A percentile compares a stretch with the other conserved stretches of the same genome.
These are phyloP conservation scores for Neofusicoccum umdonicola DNA, from an alignment of 2,329 filamentous ascomycete genomes.

Conservation along the genomic window DNA sequence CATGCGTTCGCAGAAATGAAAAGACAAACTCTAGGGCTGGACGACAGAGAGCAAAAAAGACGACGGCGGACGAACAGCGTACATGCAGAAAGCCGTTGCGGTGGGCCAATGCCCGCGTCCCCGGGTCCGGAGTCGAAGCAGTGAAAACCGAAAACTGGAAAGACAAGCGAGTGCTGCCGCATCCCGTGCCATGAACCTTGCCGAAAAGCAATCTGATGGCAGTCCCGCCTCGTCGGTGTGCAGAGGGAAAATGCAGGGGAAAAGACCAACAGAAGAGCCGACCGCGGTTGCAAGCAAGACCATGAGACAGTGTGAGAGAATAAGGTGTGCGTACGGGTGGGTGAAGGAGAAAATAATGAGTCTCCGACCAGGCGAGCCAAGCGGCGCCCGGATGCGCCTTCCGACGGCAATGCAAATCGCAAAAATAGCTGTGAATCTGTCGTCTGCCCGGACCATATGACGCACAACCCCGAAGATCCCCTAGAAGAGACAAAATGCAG, in stretches of 20 bases:
- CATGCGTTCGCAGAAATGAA: conserved; percentile 7
- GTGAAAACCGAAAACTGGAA: conserved; percentile 12
- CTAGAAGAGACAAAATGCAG: conserved; percentile 15
- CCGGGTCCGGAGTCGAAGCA: conserved; percentile 5
- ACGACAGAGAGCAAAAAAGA: neutral
- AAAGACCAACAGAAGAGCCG: neutral
- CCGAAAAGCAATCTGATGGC: conserved; percentile 6
- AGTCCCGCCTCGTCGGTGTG: neutral
- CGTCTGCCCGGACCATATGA: conserved; percentile 12
- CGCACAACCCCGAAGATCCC: conserved; percentile 7
- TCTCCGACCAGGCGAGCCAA: conserved; percentile 2
- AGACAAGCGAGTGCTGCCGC: conserved; percentile 12
- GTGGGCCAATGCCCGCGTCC: conserved; percentile 4
- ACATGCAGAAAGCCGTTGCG: conserved; percentile 9
- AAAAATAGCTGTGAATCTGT: conserved; percentile 12
- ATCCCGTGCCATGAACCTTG: neutral
- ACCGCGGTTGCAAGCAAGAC: neutral
- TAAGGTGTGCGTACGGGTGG: neutral
- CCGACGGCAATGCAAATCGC: conserved; percentile 8
- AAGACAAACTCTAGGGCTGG: conserved; percentile 7
- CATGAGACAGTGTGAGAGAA: neutral
- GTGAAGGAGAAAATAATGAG: neutral
- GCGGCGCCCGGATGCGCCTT: conserved; percentile 5
- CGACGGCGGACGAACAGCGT: neutral
- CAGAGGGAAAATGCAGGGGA: neutral